These are phyloP conservation scores for Comarum palustre DNA, from an alignment of 306 rosid species.

Conservation along the genomic window DNA sequence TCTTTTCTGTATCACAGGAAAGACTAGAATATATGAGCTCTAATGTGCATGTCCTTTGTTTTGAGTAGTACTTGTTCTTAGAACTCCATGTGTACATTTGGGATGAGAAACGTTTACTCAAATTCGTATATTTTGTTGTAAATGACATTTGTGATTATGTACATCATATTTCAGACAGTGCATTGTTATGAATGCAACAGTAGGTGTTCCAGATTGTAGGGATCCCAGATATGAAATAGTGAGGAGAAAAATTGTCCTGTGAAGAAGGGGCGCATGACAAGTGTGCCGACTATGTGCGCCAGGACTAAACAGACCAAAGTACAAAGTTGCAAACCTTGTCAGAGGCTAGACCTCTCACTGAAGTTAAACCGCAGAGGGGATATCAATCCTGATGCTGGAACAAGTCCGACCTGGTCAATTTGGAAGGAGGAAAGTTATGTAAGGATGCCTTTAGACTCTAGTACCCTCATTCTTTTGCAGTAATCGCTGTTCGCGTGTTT, in stretches of 20 bases:
- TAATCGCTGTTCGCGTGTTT: no score
- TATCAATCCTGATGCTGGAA: neutral
- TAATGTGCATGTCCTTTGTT: conserved; percentile 15
- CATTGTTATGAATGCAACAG: neutral
- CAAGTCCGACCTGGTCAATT: no score
- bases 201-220: neutral
- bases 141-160: conserved; percentile 18
- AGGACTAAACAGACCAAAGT: neutral
- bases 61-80: conserved; percentile 22
- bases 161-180: neutral
- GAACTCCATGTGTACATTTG: conserved; percentile 1
- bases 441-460: no score
- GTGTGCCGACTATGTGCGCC: no score
- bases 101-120: conserved; percentile 10
- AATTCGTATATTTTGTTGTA: conserved; percentile 5
- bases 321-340: neutral
- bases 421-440: no score
- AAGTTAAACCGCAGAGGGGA: neutral
- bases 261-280: neutral
- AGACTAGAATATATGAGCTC: conserved; percentile 16
- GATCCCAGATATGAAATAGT: neutral
- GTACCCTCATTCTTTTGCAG: no score
- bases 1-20: conserved; percentile 20
- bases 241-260: neutral
- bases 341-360: neutral